These are phyloP conservation scores for Stephania yunnanensis DNA, from an alignment of 164 flowering plant genomes.

Conservation along the genomic window DNA sequence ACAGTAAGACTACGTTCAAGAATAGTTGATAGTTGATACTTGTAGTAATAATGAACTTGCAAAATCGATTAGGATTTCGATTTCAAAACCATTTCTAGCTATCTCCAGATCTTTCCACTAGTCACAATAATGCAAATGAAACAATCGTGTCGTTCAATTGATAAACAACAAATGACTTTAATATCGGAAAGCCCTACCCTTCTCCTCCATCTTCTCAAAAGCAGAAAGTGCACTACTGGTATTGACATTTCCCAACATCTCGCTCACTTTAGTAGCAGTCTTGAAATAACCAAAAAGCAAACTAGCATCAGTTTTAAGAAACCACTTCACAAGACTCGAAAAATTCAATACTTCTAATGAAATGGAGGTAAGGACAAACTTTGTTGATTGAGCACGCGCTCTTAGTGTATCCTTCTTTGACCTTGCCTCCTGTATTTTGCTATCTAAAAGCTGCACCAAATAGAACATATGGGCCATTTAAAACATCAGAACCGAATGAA, in stretches of 20 bases:
- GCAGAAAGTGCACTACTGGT: conserved; percentile 94
- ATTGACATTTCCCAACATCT: conserved; percentile 91
- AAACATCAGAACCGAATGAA: neutral
- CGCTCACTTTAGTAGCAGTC: conserved; percentile 92
- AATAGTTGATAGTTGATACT: too few species aligned
- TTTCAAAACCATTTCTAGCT: too few species aligned
- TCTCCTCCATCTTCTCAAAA: conserved; percentile 76
- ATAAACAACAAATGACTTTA: too few species aligned
- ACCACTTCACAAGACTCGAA: conserved; percentile 2
- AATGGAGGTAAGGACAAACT: conserved; percentile 39
- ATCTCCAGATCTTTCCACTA: too few species aligned
- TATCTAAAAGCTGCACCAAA: conserved; percentile 71
- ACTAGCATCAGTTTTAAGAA: neutral
- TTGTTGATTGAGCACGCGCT: conserved; percentile 98
- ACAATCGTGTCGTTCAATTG: too few species aligned
- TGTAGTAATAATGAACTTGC: too few species aligned
- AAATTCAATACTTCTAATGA: neutral
- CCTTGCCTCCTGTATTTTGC: conserved; percentile 94
- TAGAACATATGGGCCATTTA: neutral
- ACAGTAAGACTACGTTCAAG: too few species aligned
- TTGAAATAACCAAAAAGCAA: conserved; percentile 23
- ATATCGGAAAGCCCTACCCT: too few species aligned
- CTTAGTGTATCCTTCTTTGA: conserved; percentile 92
- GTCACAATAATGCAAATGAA: too few species aligned
- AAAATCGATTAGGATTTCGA: too few species aligned